Evolutionary conservation across 495 filamentous ascomycete species (phyloP).

Genomic region (Aspergillus carlsbadensis): DNA sequence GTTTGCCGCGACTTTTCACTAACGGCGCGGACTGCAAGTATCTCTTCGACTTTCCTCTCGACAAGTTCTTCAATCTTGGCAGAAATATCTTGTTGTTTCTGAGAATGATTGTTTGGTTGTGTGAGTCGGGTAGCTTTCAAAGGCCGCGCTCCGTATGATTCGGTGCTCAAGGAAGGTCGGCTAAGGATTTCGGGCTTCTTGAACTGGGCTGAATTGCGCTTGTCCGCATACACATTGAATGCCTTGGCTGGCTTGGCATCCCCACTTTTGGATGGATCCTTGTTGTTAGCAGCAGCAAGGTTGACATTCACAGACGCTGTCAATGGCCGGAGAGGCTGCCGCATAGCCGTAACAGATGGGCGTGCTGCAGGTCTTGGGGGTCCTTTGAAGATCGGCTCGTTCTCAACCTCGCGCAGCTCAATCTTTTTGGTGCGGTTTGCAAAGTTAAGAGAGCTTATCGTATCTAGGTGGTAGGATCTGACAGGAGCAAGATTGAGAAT

Average conservation of each 20-base stretch:
- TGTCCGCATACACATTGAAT: conserved; percentile 81
- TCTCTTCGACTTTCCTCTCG: conserved; percentile 85
- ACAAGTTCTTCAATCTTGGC: conserved; percentile 88
- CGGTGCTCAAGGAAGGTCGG: conserved; percentile 42
- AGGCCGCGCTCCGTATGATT: conserved; percentile 25
- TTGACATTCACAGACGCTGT: conserved; percentile 60
- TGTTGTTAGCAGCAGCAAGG: conserved; percentile 45
- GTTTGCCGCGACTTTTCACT: conserved; percentile 49
- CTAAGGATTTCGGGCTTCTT: conserved; percentile 40
- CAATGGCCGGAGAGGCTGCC: conserved; percentile 77
- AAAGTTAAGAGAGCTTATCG: conserved; percentile 89
- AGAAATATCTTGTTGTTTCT: conserved; percentile 48
- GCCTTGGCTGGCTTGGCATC: conserved; percentile 74
- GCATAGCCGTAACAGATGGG: conserved; percentile 44
- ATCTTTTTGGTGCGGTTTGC: conserved; percentile 96
- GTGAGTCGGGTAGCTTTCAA: conserved; percentile 29
- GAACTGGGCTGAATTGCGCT: conserved; percentile 37
- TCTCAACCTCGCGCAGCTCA: conserved; percentile 90
- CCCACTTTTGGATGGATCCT: conserved; percentile 48
- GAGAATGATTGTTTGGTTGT: conserved; percentile 29
- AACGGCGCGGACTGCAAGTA: conserved; percentile 67
- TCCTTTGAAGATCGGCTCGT: conserved; percentile 81
- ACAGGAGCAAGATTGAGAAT: conserved; percentile 89
- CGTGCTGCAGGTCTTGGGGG: conserved; percentile 51
- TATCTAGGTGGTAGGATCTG: conserved; percentile 88